Conservation (phyloP, 148 eudicot species). For the Salicornia ramosissima region DNA sequence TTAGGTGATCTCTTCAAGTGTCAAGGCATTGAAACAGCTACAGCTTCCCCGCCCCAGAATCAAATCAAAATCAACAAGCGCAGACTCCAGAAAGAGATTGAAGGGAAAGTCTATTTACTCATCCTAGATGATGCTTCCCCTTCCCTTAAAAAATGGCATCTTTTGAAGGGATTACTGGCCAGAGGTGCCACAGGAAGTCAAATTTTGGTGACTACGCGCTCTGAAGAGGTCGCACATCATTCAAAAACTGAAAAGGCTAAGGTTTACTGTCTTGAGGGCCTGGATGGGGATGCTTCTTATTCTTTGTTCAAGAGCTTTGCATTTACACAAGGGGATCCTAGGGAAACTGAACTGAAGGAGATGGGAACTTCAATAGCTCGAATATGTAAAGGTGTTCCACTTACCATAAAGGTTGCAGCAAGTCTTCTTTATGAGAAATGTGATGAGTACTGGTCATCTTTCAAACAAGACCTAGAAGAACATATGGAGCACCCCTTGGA, state of each 20-base stretch:
- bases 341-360: background rate
- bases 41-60: too few relatives aligned
- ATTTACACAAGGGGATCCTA: background rate
- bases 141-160: conserved; percentile 11
- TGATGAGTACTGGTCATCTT: conserved; percentile 8
- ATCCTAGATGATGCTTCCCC: conserved; percentile 29
- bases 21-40: conserved; percentile 9
- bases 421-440: conserved; percentile 14
- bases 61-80: conserved; percentile 16
- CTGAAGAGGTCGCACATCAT: background rate
- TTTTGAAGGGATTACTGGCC: conserved; percentile 14
- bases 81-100: conserved; percentile 22
- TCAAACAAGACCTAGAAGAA: background rate
- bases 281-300: conserved; percentile 1
- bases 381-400: conserved; percentile 22
- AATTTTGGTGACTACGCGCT: conserved; percentile 24
- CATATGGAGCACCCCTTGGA: background rate
- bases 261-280: conserved; percentile 7
- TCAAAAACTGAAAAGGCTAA: background rate
- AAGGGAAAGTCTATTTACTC: conserved; percentile 26
- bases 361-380: conserved; percentile 12
- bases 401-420: conserved; percentile 24
- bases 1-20: conserved; percentile 21
- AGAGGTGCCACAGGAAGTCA: conserved; percentile 24
- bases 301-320: conserved; percentile 11